phyloP scores from a whole-genome alignment of 306 rosid genomes.

The Hippophae rhamnoides region DNA sequence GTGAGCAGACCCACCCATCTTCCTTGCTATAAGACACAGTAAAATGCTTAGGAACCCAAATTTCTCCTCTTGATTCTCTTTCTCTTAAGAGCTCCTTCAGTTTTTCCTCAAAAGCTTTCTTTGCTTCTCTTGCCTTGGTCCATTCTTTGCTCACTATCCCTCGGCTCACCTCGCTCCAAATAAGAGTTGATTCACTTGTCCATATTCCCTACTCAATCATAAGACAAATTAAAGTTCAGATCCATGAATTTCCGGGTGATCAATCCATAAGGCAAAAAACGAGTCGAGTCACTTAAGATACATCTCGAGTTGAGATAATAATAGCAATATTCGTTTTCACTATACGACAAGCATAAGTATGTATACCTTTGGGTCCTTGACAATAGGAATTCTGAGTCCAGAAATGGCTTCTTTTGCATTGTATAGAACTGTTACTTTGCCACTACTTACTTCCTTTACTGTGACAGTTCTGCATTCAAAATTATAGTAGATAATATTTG shows the following conservation, averaged over 20 bases:
- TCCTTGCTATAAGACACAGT: constrained; percentile 44
- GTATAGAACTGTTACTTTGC: constrained; percentile 44
- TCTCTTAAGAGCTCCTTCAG: constrained; percentile 51
- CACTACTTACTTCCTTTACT: constrained; percentile 40
- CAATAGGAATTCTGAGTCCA: constrained; percentile 52
- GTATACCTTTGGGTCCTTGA: constrained; percentile 44
- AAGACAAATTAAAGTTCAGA: not conserved
- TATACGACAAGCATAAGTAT: no score
- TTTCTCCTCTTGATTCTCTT: constrained; percentile 44
- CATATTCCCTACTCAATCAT: constrained; percentile 34
- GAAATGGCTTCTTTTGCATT: constrained; percentile 62
- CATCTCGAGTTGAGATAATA: no score
- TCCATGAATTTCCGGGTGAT: no score
- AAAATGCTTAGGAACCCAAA: constrained; percentile 75
- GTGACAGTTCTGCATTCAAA: constrained; percentile 38
- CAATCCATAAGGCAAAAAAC: no score
- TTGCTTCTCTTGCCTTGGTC: constrained; percentile 73
- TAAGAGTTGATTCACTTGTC: constrained; percentile 60
- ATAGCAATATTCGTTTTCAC: no score
- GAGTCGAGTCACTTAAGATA: no score
- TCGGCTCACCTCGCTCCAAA: constrained; percentile 69
- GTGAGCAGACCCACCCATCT: constrained; percentile 67
- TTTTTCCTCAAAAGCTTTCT: constrained; percentile 59
- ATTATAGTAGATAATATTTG: no score
- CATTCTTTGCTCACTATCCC: constrained; percentile 55